phyloP scores from a whole-genome alignment of 108 stramenopile genomes.

The Nitzschia sp. region DNA sequence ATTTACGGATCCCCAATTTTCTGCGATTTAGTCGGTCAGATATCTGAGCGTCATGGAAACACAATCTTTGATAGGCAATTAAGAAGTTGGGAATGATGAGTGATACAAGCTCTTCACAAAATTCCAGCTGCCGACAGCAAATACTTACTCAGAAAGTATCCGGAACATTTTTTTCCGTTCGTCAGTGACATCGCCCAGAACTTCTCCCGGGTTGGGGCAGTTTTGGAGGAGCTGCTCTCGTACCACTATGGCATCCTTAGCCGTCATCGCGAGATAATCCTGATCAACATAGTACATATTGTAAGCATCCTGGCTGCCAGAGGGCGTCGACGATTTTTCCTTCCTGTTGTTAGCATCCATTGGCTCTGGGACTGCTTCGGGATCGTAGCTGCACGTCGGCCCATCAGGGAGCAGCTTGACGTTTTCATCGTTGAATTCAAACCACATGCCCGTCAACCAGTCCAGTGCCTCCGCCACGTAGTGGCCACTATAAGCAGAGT shows the following conservation, averaged over 20 bases:
- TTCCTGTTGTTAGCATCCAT: neutral
- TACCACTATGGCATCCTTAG: constrained; percentile 19
- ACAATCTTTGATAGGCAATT: too few relatives aligned
- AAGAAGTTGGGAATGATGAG: too few relatives aligned
- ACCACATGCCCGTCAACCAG: constrained; percentile 85
- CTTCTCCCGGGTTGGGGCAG: constrained; percentile 15
- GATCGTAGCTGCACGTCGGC: constrained; percentile 57
- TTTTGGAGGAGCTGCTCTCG: constrained; percentile 8
- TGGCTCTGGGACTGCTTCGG: constrained; percentile 14
- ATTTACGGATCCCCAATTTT: constrained; percentile 37
- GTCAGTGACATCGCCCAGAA: constrained; percentile 24
- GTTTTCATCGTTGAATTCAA: constrained; percentile 83
- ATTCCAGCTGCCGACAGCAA: neutral
- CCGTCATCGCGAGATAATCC: constrained; percentile 49
- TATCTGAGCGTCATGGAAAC: constrained; percentile 27
- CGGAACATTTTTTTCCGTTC: constrained; percentile 13
- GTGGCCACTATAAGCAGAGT: constrained; percentile 83
- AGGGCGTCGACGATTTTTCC: neutral
- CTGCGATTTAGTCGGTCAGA: constrained; percentile 30
- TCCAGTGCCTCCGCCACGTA: constrained; percentile 87
- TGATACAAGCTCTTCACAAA: too few relatives aligned
- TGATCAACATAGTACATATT: constrained; percentile 87
- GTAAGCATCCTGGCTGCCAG: constrained; percentile 75
- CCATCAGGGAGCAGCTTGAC: constrained; percentile 64
- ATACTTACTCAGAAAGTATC: neutral